Evolutionary conservation across 2,329 filamentous ascomycete species (phyloP).

Genomic region (Trichoderma breve): DNA sequence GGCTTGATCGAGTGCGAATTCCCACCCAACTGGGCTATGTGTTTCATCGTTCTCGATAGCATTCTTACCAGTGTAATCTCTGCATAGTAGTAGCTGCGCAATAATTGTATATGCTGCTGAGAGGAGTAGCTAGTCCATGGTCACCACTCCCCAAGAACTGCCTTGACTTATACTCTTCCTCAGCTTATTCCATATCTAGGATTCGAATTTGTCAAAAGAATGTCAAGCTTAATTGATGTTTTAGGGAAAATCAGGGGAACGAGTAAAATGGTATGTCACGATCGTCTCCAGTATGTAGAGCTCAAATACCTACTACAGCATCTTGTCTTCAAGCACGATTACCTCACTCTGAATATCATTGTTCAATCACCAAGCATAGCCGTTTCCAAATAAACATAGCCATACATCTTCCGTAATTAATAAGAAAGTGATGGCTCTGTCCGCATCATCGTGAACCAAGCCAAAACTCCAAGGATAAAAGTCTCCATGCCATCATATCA

Average conservation of each 20-base stretch:
- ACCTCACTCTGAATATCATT: neutral
- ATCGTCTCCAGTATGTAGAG: neutral
- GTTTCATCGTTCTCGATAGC: neutral
- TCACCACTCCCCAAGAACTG: too few relatives aligned
- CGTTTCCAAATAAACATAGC: neutral
- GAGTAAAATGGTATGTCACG: neutral
- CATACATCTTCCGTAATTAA: neutral
- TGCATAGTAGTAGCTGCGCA: neutral
- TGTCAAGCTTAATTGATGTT: too few relatives aligned
- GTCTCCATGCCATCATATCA: neutral
- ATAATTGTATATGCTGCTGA: too few relatives aligned
- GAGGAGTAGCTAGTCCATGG: too few relatives aligned
- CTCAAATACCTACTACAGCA: neutral
- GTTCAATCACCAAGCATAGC: neutral
- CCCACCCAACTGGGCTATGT: neutral
- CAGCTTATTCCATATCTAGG: too few relatives aligned
- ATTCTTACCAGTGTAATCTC: neutral
- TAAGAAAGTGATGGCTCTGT: neutral
- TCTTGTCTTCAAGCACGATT: neutral
- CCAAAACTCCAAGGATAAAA: neutral
- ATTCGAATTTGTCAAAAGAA: too few relatives aligned
- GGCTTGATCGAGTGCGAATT: neutral
- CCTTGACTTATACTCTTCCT: too few relatives aligned
- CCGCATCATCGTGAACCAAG: neutral
- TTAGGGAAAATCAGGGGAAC: neutral